Evolutionary conservation across 345 rosid genomes (phyloP).

Genomic region (Syzygium aqueum): DNA sequence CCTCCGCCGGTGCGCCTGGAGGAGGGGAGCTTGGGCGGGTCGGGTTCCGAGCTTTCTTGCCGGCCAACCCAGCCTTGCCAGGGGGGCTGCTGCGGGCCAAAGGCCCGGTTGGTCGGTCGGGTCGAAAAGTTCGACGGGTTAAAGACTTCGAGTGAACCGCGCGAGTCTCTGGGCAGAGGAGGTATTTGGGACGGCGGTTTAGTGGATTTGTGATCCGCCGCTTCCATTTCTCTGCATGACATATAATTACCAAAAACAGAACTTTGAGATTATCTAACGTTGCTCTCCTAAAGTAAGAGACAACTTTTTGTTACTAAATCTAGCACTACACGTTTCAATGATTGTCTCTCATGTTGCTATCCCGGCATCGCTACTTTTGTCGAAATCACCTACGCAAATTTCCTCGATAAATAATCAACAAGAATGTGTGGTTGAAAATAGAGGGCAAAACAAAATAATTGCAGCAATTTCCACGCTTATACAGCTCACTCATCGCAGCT

Average conservation of each 20-base stretch:
- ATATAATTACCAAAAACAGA: not conserved
- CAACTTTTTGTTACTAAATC: not conserved
- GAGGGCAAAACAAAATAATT: not conserved
- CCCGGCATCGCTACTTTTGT: not conserved
- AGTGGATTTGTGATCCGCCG: not conserved
- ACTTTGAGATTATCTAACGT: not conserved
- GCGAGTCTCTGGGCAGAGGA: constrained; percentile 46
- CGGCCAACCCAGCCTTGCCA: constrained; percentile 46
- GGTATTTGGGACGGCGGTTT: not conserved
- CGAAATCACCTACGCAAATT: not conserved
- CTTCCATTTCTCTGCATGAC: constrained; percentile 1
- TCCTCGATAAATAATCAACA: not conserved
- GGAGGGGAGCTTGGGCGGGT: constrained; percentile 9
- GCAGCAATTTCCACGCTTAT: not conserved
- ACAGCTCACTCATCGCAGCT: not conserved
- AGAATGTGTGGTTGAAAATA: not conserved
- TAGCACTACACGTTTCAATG: not conserved
- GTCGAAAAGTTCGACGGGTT: constrained; percentile 47
- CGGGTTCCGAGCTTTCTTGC: constrained; percentile 10
- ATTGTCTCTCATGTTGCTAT: not conserved
- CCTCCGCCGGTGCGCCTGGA: constrained; percentile 16
- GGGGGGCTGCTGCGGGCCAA: constrained; percentile 33
- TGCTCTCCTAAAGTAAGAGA: not conserved
- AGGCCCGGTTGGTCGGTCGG: constrained; percentile 43
- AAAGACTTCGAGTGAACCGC: constrained; percentile 89